phyloP scores from a whole-genome alignment of 768 basidiomycete species.

The Termitomyces sp. region DNA sequence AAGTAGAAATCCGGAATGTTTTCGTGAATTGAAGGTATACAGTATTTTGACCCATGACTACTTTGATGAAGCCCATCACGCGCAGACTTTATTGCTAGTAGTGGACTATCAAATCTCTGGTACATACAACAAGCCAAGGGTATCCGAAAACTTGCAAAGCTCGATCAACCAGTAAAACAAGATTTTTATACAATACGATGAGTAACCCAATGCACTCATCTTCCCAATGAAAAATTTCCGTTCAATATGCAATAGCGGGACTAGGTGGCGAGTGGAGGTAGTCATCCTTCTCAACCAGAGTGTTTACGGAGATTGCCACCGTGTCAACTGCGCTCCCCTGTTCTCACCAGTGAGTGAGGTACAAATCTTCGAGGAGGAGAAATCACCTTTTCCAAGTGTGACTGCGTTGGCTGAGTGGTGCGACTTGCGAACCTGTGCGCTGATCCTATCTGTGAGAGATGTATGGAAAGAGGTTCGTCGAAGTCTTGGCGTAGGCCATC shows the following conservation, averaged over 20 bases:
- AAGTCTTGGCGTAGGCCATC: slow-evolving; percentile 32
- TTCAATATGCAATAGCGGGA: background rate
- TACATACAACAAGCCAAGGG: background rate
- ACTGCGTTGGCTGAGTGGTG: background rate
- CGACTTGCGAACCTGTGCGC: slow-evolving; percentile 1
- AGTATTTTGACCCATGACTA: too few species aligned
- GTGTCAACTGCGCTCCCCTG: slow-evolving; percentile 9
- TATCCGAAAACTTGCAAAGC: background rate
- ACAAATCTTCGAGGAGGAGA: background rate
- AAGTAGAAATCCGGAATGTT: too few species aligned
- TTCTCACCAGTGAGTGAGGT: background rate
- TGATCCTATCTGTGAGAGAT: slow-evolving; percentile 32
- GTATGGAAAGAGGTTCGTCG: slow-evolving; percentile 37
- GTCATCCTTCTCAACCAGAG: slow-evolving; percentile 8
- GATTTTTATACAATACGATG: background rate
- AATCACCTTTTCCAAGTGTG: slow-evolving; percentile 10
- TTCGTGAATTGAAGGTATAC: too few species aligned
- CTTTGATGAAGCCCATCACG: too few species aligned
- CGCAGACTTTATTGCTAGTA: too few species aligned
- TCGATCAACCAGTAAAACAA: background rate
- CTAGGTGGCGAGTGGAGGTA: background rate
- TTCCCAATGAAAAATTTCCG: background rate
- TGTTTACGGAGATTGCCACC: slow-evolving; percentile 13
- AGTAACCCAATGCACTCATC: too few species aligned
- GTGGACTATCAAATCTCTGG: background rate